Evolutionary conservation across 495 filamentous ascomycete species (phyloP).

Genomic region (Xylaria cubensis): DNA sequence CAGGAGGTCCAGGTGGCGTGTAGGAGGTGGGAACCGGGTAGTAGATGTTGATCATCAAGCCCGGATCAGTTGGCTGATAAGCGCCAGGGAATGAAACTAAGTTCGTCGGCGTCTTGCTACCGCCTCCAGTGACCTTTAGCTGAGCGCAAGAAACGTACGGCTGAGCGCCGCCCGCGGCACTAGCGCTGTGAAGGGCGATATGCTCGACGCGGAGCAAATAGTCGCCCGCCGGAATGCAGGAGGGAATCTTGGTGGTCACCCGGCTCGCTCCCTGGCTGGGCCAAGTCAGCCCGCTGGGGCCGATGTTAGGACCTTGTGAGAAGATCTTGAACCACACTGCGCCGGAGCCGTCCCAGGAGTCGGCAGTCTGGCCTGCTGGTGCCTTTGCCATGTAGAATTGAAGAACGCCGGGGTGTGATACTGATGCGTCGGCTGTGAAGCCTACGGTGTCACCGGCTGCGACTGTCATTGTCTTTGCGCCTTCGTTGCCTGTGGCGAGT

Average conservation of each 20-base stretch:
- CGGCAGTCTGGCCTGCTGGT: conserved; percentile 46
- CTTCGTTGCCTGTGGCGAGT: conserved; percentile 43
- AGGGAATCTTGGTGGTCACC: conserved; percentile 55
- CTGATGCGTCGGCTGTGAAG: conserved; percentile 49
- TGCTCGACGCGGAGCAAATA: conserved; percentile 68
- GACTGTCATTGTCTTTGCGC: conserved; percentile 47
- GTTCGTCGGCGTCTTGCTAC: conserved; percentile 38
- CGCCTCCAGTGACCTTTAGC: conserved; percentile 43
- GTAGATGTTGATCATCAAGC: conserved; percentile 48
- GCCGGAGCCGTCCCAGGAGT: conserved; percentile 54
- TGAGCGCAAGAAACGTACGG: conserved; percentile 53
- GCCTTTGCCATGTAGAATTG: conserved; percentile 55
- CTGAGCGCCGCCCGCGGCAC: conserved; percentile 53
- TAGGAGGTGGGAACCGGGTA: conserved; percentile 47
- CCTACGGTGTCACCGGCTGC: conserved; percentile 50
- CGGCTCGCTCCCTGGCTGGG: conserved; percentile 42
- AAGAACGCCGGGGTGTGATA: conserved; percentile 51
- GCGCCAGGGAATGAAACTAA: conserved; percentile 45
- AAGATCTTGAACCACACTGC: conserved; percentile 58
- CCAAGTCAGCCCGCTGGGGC: conserved; percentile 45
- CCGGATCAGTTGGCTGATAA: conserved; percentile 44
- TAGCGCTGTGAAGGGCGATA: conserved; percentile 58
- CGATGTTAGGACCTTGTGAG: conserved; percentile 47
- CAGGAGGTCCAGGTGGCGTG: conserved; percentile 51
- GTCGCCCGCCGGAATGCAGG: conserved; percentile 55